Percentiles rank a stretch among this genome's conserved stretches.
Conservation (phyloP, 352 stramenopile species). For the Phytophthora sojae region DNA sequence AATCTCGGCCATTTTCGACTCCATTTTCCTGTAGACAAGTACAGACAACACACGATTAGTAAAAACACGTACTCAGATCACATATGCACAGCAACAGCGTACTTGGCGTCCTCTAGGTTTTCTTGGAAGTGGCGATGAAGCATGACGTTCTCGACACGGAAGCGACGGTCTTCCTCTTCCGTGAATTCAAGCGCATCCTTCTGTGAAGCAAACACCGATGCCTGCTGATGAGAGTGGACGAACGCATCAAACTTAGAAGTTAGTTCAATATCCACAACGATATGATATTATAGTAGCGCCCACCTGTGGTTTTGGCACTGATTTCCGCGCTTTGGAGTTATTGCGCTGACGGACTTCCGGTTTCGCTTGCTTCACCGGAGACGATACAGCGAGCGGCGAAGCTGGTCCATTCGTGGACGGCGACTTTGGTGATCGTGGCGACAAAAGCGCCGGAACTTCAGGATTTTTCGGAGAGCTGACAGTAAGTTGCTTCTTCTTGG, state of each 20-base stretch:
- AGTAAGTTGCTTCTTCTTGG: constrained; percentile 30
- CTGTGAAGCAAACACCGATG: constrained; percentile 48
- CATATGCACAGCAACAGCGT: constrained; percentile 12
- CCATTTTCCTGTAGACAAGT: constrained; percentile 64
- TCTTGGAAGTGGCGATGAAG: constrained; percentile 88
- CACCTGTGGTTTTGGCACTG: constrained; percentile 13
- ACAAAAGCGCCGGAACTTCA: neutral
- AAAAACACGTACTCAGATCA: neutral
- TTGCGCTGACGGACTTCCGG: constrained; percentile 20
- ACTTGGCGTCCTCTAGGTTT: constrained; percentile 89
- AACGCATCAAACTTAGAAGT: neutral
- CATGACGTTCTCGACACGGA: constrained; percentile 77
- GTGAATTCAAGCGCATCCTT: constrained; percentile 66
- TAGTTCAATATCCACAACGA: neutral
- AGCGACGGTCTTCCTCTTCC: constrained; percentile 64
- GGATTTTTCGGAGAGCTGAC: constrained; percentile 9
- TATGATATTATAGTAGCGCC: neutral
- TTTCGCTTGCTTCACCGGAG: constrained; percentile 20
- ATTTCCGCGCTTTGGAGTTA: constrained; percentile 20
- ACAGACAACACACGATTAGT: constrained; percentile 2
- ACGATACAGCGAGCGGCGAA: constrained; percentile 4
- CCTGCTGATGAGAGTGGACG: constrained; percentile 21
- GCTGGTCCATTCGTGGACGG: constrained; percentile 10
- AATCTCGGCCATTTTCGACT: constrained; percentile 88
- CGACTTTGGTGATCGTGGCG: constrained; percentile 16